Evolutionary conservation across 352 stramenopile species (phyloP), one percentile per base, ranked within the genome.

Genomic region (Phytophthora macrochlamydospora): DNA sequence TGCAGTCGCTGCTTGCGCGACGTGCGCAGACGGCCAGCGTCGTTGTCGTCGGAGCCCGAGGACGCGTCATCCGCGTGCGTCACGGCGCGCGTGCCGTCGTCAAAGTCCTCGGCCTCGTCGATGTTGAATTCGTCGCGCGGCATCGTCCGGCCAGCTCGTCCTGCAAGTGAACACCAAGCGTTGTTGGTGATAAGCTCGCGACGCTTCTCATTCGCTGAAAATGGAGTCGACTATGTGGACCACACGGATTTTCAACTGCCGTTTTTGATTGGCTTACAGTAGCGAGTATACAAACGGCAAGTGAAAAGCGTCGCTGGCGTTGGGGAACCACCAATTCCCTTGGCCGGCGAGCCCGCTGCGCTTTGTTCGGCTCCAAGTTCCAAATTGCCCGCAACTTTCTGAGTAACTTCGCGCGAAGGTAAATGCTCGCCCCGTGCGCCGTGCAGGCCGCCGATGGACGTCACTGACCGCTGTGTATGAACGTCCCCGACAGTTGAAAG

Each of bases 381-480:
- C 86, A 91, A 94, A 92, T 94, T 94, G 80, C 81, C 86, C 85
- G 70, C 83, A 90, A 90, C 81, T 92, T 93, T 92, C 82, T 87
- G 80, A 90, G 74, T 87, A 83, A 81, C 73, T 85, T 85, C 68
- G 52, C 69, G 66, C 71, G 74, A 90, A 91, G 83, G 83, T 94
- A 87, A 77, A 70, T 67, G 2, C 51, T 7, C 13, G 30, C 29
- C 28, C 29, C 37, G 48, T 31, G 40, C 18, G 31, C 28, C 8
- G 11, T 42, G 33, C 62, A 55, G 46, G 51, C 28, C 37, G 32
- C 56, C 4, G 12, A 43, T 24, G 38, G 35, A 59, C n/a, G 33
- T 48, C 28, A 40, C 13, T 31, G n/a, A 52, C 55, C 57, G 18
- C 56, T 44, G 12, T 61, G 14, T 13, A 18, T 70, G 24, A 33